Evolutionary conservation across 345 rosid genomes (phyloP).

Genomic region (Bruguiera sexangula): DNA sequence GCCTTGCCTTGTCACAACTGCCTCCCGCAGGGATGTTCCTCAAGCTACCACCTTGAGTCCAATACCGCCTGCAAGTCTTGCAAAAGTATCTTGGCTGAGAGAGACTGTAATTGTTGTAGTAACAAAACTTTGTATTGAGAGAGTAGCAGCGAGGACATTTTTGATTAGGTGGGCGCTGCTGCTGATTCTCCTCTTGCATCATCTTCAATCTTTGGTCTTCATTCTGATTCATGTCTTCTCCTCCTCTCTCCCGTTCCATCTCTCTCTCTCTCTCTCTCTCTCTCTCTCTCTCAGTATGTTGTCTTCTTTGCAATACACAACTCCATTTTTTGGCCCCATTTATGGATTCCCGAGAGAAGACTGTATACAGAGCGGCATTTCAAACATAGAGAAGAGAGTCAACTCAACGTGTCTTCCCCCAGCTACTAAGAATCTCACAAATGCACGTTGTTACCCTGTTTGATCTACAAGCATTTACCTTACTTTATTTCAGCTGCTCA

Average conservation of each 20-base stretch:
- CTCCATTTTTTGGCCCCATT: no score
- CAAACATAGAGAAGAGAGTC: no score
- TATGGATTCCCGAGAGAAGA: no score
- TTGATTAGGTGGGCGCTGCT: conserved; percentile 23
- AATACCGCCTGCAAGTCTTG: conserved; percentile 63
- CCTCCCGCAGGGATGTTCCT: conserved; percentile 71
- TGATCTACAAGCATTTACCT: not conserved
- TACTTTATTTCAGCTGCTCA: not conserved
- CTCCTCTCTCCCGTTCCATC: conserved; percentile 33
- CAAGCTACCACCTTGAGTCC: conserved; percentile 74
- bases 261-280: not conserved
- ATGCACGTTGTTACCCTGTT: not conserved
- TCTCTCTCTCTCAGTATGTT: no score
- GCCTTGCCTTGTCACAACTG: conserved; percentile 58
- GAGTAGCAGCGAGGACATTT: conserved; percentile 72
- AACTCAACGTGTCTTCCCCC: conserved; percentile 21
- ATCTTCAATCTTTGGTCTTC: conserved; percentile 35
- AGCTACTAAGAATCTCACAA: conserved; percentile 7
- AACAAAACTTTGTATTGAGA: conserved; percentile 61
- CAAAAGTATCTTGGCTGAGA: conserved; percentile 73
- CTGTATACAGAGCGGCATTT: no score
- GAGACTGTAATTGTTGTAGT: conserved; percentile 67
- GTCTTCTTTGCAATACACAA: no score
- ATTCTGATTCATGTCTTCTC: conserved; percentile 27
- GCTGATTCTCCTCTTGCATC: conserved; percentile 23